Base-by-base conservation (phyloP, 169 alveolate species). In the Neospora caninum region DNA sequence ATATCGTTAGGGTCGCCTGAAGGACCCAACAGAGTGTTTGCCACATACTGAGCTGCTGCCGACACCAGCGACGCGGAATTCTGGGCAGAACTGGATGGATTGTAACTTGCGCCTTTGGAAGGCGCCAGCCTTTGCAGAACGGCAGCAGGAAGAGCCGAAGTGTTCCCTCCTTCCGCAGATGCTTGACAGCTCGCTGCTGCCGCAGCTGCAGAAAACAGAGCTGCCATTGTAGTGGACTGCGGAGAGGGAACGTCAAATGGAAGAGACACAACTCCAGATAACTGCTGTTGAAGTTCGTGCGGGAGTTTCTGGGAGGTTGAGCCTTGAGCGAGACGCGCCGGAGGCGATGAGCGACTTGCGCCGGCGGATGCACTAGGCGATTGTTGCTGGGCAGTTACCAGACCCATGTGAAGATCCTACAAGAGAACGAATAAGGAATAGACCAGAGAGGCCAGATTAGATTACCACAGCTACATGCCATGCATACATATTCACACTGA, bases 301-400 rank as follows among this genome's bases (percentile, higher is more conserved):
- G 9, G 83, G 7, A 34, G 13, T 31, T 78, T 34, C 87, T 78
- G 39, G 16, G 45, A 39, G 29, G 0, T 0, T 34, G 87, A 34
- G 87, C 87, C 9, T 9, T 78, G 41, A 39, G 87, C 29, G 36
- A 64, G 45, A 78, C 87, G 87, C 45, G 16, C 34, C 41, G 87
- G 87, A 39, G 45, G 31, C 41, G 87, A 31, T 34, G 53, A 16
- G 34, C 87, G 42, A 34, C 53, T 34, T 34, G 87, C 27, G 87
- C 41, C 87, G 7, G 45, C 45, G 25, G 87, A 78, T 6, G 53
- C 87, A 29, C 87, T 78, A 6, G 54, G 89, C 16, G 89, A 42
- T 41, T 82, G 89, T 69, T 82, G 89, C 89, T 82, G 89, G 67
- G 89, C 89, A 29, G 69, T 82, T 38, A 82, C 89, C 89, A 82